A percentile compares a stretch with the other conserved stretches of the same genome.
Conservation (phyloP, 2,329 filamentous ascomycete genomes). For the Nothophaeocryptopus gaeumannii region DNA sequence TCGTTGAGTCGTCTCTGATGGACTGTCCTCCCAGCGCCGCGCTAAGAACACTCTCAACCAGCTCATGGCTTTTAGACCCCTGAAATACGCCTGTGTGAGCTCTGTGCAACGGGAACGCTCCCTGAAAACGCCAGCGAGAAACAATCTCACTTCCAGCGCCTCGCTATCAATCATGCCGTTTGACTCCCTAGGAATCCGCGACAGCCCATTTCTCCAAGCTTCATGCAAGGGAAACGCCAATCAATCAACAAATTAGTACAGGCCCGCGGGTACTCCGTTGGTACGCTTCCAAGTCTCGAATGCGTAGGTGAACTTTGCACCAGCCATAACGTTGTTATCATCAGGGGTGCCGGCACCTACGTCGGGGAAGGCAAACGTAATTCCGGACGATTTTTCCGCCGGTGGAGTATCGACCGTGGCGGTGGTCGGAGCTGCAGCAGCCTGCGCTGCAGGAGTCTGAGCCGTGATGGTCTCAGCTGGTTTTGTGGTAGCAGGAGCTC, state of each 20-base stretch:
- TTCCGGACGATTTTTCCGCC: not conserved
- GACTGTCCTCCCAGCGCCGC: too few species aligned
- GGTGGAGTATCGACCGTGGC: not conserved
- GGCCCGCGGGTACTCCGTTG: not conserved
- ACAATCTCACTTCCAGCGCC: too few species aligned
- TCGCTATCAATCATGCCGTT: too few species aligned
- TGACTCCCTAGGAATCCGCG: too few species aligned
- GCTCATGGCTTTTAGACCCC: too few species aligned
- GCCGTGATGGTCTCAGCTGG: not conserved
- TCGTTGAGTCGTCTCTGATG: too few species aligned
- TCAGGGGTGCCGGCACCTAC: constrained; percentile 2
- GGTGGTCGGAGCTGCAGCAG: not conserved
- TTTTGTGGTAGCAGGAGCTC: not conserved
- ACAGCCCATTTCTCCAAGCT: too few species aligned
- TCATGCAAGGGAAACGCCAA: too few species aligned
- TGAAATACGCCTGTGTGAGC: too few species aligned
- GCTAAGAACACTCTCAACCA: too few species aligned
- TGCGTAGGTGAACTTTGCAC: constrained; percentile 15
- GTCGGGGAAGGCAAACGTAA: constrained; percentile 6
- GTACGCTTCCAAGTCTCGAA: constrained; percentile 8
- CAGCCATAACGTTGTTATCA: constrained; percentile 1
- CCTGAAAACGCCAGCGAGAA: too few species aligned
- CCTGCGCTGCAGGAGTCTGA: not conserved
- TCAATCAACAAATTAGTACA: not conserved
- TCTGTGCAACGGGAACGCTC: too few species aligned